Percentiles rank a stretch among this genome's conserved stretches.
These are phyloP conservation scores for Globisporangium spinosum DNA, from an alignment of 352 stramenopile genomes.

Conservation along the genomic window DNA sequence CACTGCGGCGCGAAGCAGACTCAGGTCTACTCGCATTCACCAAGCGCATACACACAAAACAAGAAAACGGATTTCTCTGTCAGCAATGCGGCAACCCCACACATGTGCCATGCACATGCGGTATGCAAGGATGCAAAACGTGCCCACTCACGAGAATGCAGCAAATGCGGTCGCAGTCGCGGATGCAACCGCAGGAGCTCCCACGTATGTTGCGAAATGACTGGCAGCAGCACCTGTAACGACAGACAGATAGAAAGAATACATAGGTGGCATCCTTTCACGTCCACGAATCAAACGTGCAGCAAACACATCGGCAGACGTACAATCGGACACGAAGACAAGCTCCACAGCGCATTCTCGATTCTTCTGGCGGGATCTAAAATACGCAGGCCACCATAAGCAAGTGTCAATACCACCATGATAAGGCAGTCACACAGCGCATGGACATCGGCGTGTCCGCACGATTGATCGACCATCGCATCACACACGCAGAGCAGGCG, in stretches of 20 bases:
- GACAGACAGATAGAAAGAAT: not conserved
- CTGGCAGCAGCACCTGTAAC: not conserved
- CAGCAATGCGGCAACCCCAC: not conserved
- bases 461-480: not conserved
- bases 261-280: no score
- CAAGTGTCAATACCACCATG: not conserved
- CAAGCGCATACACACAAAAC: not conserved
- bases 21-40: not conserved
- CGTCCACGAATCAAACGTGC: not conserved
- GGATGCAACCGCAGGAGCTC: slow-evolving; percentile 28
- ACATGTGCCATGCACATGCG: not conserved
- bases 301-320: not conserved
- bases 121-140: not conserved
- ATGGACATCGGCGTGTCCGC: not conserved
- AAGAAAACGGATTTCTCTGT: not conserved
- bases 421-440: not conserved
- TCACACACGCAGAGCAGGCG: not conserved
- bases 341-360: slow-evolving; percentile 28
- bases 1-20: not conserved
- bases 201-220: slow-evolving; percentile 4
- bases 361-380: slow-evolving; percentile 25
- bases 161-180: slow-evolving; percentile 6
- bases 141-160: slow-evolving; percentile 20
- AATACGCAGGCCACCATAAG: not conserved
- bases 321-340: slow-evolving; percentile 5